Evolutionary conservation across 2,329 filamentous ascomycete species (phyloP).

Genomic region (Ceratocystis smalleyi): DNA sequence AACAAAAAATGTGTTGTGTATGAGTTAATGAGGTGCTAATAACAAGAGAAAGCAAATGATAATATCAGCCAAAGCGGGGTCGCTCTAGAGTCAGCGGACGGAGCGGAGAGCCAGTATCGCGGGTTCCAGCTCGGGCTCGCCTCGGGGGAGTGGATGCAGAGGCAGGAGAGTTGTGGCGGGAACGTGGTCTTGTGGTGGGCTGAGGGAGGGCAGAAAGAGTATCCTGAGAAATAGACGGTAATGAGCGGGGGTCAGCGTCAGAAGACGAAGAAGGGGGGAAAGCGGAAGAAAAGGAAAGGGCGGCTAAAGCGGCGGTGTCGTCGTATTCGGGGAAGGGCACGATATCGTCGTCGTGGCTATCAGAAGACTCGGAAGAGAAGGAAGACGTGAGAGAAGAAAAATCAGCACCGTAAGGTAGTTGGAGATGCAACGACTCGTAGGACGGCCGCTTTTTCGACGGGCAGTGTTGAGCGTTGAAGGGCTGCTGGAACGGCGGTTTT

Average conservation of each 20-base stretch:
- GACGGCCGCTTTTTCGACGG: slow-evolving; percentile 11
- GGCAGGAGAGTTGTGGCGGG: slow-evolving; percentile 15
- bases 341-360: slow-evolving; percentile 10
- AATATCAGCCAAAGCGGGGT: slow-evolving; percentile 15
- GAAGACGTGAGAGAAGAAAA: slow-evolving; percentile 10
- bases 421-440: slow-evolving; percentile 12
- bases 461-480: slow-evolving; percentile 13
- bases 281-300: slow-evolving; percentile 13
- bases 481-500: slow-evolving; percentile 16
- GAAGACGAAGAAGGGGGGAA: not conserved
- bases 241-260: slow-evolving; percentile 15
- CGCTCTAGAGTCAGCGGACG: slow-evolving; percentile 14
- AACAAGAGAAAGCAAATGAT: slow-evolving; percentile 6
- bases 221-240: slow-evolving; percentile 13
- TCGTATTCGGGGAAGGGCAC: slow-evolving; percentile 17
- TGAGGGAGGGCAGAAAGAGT: slow-evolving; percentile 13
- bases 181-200: slow-evolving; percentile 12
- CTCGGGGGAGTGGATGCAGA: slow-evolving; percentile 14
- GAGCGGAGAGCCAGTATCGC: slow-evolving; percentile 16
- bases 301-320: slow-evolving; percentile 11
- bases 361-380: slow-evolving; percentile 5
- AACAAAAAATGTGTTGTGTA: not conserved
- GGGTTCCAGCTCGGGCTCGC: slow-evolving; percentile 16
- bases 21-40: not conserved
- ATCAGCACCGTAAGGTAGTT: slow-evolving; percentile 16